These are phyloP conservation scores for Amoebophrya sp. DNA, from an alignment of 169 alveolate species.

Conservation along the genomic window DNA sequence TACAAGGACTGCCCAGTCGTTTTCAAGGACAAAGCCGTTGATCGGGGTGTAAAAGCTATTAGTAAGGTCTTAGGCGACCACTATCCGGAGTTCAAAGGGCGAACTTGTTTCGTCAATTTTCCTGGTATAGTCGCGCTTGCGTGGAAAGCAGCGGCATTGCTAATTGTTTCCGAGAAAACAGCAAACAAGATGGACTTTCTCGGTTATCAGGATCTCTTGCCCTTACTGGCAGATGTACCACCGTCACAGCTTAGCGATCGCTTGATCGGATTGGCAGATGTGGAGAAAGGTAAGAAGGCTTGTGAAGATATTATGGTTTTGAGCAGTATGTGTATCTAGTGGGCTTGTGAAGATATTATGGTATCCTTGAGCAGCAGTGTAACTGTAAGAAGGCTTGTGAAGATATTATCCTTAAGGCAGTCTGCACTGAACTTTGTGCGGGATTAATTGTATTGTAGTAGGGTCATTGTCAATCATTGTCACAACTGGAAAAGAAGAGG, in stretches of 20 bases:
- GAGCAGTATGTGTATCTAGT: too few species aligned
- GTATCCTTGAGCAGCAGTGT: too few species aligned
- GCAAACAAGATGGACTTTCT: not conserved
- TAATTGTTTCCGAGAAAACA: not conserved
- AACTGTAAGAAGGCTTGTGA: too few species aligned
- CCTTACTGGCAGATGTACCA: not conserved
- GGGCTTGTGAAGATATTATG: too few species aligned
- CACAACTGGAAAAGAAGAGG: too few species aligned
- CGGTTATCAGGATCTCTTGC: not conserved
- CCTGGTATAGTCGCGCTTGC: not conserved
- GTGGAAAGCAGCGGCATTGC: conserved; percentile 12
- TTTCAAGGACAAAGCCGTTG: not conserved
- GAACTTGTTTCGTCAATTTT: not conserved
- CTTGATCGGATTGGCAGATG: not conserved
- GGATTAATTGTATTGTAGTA: too few species aligned
- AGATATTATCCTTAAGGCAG: too few species aligned
- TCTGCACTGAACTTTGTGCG: too few species aligned
- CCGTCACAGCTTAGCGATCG: not conserved
- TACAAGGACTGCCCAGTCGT: not conserved
- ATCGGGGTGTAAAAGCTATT: not conserved
- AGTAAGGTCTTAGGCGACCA: not conserved
- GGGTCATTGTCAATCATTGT: too few species aligned
- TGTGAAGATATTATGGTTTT: too few species aligned
- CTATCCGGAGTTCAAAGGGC: conserved; percentile 17
- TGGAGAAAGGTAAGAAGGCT: too few species aligned